A percentile compares a stretch with the other conserved stretches of the same genome.
These are phyloP conservation scores for Solanum neorickii DNA, from an alignment of 257 asterid species.

Conservation along the genomic window DNA sequence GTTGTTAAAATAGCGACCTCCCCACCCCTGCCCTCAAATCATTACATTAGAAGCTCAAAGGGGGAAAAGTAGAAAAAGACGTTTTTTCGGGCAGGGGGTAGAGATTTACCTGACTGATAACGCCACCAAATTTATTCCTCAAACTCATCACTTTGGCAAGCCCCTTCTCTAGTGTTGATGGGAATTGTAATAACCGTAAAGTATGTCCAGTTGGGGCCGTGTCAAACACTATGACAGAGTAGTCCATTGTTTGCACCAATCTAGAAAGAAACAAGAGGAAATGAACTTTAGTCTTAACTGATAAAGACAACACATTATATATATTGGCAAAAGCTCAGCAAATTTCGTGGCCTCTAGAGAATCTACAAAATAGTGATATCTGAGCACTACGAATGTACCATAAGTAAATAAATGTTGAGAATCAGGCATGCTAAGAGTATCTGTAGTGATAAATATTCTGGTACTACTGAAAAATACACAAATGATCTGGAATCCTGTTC, in stretches of 20 bases:
- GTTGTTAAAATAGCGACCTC: neutral
- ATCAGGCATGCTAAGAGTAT: neutral
- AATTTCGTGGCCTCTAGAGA: neutral
- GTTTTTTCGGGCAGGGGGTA: neutral
- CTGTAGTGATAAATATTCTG: neutral
- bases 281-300: neutral
- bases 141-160: slow-evolving; percentile 76
- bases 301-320: neutral
- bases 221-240: slow-evolving; percentile 86
- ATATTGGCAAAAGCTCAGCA: neutral
- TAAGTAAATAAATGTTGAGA: neutral
- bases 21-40: neutral
- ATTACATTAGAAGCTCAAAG: neutral
- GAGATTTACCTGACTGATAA: slow-evolving; percentile 61
- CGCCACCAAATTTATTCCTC: slow-evolving; percentile 84
- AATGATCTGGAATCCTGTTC: neutral
- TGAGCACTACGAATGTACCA: neutral
- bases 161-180: slow-evolving; percentile 93
- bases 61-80: neutral
- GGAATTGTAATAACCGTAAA: slow-evolving; percentile 90
- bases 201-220: slow-evolving; percentile 99
- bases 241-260: slow-evolving; percentile 95
- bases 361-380: neutral
- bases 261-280: slow-evolving; percentile 21
- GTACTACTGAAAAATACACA: neutral